These are phyloP conservation scores for Populus alba DNA, from an alignment of 345 rosid species.

Conservation along the genomic window DNA sequence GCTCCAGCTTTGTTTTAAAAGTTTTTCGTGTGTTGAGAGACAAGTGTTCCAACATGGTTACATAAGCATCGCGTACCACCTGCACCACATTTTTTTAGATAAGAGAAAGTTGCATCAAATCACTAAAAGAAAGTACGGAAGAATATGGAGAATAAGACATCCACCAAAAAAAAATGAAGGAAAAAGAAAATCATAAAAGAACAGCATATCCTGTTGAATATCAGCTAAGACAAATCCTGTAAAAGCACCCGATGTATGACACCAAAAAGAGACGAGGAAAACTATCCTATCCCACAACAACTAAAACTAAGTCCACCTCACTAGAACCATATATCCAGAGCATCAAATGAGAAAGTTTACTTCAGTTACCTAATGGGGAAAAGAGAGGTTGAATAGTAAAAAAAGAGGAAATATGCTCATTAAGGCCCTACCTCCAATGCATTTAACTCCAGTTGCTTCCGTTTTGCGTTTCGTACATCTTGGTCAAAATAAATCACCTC, in stretches of 20 bases:
- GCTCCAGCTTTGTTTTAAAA: conserved; percentile 48
- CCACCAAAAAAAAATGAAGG: not conserved
- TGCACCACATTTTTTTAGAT: conserved; percentile 12
- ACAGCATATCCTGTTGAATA: too few relatives aligned
- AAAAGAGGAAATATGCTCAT: not conserved
- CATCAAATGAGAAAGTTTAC: not conserved
- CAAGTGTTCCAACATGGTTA: conserved; percentile 57
- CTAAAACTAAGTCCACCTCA: not conserved
- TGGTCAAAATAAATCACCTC: conserved; percentile 75
- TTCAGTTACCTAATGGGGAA: not conserved
- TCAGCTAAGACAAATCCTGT: too few relatives aligned
- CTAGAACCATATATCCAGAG: not conserved
- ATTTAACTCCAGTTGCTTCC: conserved; percentile 51
- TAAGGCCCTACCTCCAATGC: conserved; percentile 57
- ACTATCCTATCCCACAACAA: not conserved
- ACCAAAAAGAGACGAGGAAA: too few relatives aligned
- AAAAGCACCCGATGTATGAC: too few relatives aligned
- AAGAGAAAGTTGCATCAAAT: not conserved
- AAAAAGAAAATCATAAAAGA: too few relatives aligned
- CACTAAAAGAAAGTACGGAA: not conserved
- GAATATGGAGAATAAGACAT: not conserved
- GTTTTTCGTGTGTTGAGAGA: conserved; percentile 47
- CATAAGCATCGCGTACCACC: conserved; percentile 54
- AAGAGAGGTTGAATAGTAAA: not conserved
- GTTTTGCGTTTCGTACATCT: conserved; percentile 61